Conservation (phyloP, 768 basidiomycete genomes). For the Pisolithus microcarpus region DNA sequence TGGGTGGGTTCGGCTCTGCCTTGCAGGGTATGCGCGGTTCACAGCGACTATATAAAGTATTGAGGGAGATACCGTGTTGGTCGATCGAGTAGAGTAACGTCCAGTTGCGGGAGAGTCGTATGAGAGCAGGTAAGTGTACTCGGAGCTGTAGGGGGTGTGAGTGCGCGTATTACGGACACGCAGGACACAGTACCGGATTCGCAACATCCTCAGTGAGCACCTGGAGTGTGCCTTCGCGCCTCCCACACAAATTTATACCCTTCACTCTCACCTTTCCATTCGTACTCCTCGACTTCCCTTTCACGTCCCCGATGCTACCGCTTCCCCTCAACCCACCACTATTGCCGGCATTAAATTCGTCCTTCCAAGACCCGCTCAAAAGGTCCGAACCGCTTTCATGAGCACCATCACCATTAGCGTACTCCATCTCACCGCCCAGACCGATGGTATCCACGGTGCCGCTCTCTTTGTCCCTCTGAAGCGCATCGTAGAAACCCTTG, state of each 20-base stretch:
- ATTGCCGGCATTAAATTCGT: not conserved
- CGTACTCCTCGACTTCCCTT: not conserved
- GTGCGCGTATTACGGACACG: not conserved
- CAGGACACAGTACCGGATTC: conserved; percentile 41
- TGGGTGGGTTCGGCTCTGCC: conserved; percentile 20
- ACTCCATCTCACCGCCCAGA: conserved; percentile 29
- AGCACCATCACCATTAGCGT: conserved; percentile 8
- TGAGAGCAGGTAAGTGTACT: conserved; percentile 62
- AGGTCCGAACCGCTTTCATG: not conserved
- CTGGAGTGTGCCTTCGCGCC: conserved; percentile 45
- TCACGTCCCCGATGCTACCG: not conserved
- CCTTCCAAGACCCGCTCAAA: not conserved
- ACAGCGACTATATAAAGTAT: conserved; percentile 74
- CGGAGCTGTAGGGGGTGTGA: conserved; percentile 47
- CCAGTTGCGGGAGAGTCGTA: conserved; percentile 45
- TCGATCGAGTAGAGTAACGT: conserved; percentile 35
- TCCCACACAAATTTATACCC: conserved; percentile 45
- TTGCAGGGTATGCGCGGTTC: conserved; percentile 30
- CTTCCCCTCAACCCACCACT: too few species aligned
- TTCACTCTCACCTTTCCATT: conserved; percentile 28
- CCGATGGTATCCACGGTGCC: conserved; percentile 43
- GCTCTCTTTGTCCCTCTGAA: conserved; percentile 34
- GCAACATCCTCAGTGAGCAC: conserved; percentile 52
- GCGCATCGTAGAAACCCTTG: conserved; percentile 48
- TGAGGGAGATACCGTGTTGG: conserved; percentile 89